Evolutionary conservation across 441 rosid genomes (phyloP).

Genomic region (Syzygium malaccense): DNA sequence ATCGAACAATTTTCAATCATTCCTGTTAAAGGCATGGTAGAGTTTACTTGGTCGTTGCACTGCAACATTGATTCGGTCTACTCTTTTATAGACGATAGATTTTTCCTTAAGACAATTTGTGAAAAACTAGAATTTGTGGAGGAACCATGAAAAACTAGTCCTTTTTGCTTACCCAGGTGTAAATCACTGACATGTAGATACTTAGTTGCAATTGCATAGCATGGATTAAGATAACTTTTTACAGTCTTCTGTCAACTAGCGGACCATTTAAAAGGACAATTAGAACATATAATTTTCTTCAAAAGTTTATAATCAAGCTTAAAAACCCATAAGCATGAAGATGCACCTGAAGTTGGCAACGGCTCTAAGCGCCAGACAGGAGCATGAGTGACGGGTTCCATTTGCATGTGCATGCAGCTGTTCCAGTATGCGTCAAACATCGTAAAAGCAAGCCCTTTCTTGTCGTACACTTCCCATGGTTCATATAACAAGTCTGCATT

Average conservation of each 20-base stretch:
- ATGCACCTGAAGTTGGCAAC: conserved; percentile 44
- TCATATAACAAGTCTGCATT: conserved; percentile 81
- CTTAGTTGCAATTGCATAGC: neutral
- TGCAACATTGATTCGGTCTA: neutral
- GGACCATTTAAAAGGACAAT: neutral
- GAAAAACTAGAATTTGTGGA: neutral
- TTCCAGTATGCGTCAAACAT: conserved; percentile 66
- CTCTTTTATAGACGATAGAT: neutral
- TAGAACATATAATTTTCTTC: neutral
- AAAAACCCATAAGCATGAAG: neutral
- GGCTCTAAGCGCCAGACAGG: conserved; percentile 56
- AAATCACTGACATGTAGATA: neutral
- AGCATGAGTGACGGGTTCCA: conserved; percentile 52
- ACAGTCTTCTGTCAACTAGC: neutral
- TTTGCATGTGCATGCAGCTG: conserved; percentile 53
- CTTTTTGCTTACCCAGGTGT: neutral
- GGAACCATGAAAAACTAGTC: neutral
- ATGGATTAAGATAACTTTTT: neutral
- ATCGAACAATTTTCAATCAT: conserved; percentile 39
- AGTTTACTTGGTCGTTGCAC: neutral
- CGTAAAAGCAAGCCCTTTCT: conserved; percentile 57
- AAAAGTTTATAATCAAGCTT: neutral
- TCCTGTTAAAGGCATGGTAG: conserved; percentile 28
- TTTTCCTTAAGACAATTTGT: neutral
- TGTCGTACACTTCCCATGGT: conserved; percentile 84